These are phyloP conservation scores for Pythium periplocum DNA, from an alignment of 352 stramenopile genomes.

Conservation along the genomic window DNA sequence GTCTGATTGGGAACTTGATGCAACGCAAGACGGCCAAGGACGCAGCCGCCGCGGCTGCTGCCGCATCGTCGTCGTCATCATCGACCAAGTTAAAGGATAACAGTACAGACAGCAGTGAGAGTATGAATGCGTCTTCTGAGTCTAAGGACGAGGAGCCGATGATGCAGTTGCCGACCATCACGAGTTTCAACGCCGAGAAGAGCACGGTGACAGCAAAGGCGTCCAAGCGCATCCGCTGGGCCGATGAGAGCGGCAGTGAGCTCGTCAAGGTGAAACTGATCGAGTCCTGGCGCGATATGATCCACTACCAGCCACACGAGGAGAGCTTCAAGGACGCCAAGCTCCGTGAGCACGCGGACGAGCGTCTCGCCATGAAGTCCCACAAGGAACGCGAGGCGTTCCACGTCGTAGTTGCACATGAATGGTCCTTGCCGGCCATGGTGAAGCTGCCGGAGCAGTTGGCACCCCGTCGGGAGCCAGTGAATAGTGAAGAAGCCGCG, in stretches of 20 bases:
- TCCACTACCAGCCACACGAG: slow-evolving; percentile 57
- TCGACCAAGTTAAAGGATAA: too few species aligned
- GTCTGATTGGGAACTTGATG: slow-evolving; percentile 81
- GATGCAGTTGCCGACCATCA: slow-evolving; percentile 72
- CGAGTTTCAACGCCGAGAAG: slow-evolving; percentile 69
- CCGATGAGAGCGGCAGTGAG: slow-evolving; percentile 68
- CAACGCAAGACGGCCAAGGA: slow-evolving; percentile 78
- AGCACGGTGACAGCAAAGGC: slow-evolving; percentile 8
- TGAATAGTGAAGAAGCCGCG: slow-evolving; percentile 56
- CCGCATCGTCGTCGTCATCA: slow-evolving; percentile 11
- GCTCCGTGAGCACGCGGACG: slow-evolving; percentile 76
- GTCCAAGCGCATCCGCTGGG: slow-evolving; percentile 76
- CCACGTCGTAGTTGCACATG: slow-evolving; percentile 37
- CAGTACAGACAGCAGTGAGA: slow-evolving; percentile 10
- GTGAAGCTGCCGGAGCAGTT: slow-evolving; percentile 58
- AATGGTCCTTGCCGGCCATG: slow-evolving; percentile 63
- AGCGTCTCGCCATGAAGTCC: slow-evolving; percentile 54
- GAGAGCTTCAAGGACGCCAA: slow-evolving; percentile 79
- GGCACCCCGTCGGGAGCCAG: slow-evolving; percentile 23
- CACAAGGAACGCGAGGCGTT: slow-evolving; percentile 61
- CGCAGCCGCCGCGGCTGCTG: slow-evolving; percentile 23
- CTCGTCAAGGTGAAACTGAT: slow-evolving; percentile 82
- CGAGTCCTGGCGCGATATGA: slow-evolving; percentile 80
- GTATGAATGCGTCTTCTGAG: slow-evolving; percentile 30
- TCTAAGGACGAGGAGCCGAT: slow-evolving; percentile 28